phyloP scores from a whole-genome alignment of 495 filamentous ascomycete genomes.

The Platismatia glauca region DNA sequence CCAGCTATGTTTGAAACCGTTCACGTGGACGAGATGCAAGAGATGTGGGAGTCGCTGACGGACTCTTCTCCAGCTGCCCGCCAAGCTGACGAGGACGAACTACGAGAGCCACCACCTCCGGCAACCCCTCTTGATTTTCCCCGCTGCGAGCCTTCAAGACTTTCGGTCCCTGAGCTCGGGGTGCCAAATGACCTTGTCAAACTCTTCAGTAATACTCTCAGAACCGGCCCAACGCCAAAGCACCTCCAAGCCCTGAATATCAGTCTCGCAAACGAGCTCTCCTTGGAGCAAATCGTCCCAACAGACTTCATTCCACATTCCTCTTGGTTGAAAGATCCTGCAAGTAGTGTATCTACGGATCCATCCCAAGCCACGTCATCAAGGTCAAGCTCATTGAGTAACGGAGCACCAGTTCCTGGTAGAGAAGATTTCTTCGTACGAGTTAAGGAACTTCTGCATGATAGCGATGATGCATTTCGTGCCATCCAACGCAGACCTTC shows the following conservation, averaged over 20 bases:
- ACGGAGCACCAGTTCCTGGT: constrained; percentile 40
- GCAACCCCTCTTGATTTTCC: constrained; percentile 46
- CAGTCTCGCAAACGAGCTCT: constrained; percentile 34
- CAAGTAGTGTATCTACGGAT: constrained; percentile 11
- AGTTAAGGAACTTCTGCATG: constrained; percentile 41
- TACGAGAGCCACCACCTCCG: constrained; percentile 34
- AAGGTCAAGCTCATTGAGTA: constrained; percentile 34
- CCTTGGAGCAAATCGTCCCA: constrained; percentile 39
- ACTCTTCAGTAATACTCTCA: constrained; percentile 42
- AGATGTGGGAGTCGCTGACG: constrained; percentile 1
- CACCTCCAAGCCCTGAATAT: constrained; percentile 48
- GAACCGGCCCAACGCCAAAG: constrained; percentile 40
- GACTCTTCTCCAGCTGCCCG: background rate
- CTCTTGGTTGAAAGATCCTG: constrained; percentile 34
- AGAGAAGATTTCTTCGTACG: constrained; percentile 41
- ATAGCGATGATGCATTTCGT: constrained; percentile 51
- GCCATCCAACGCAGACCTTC: constrained; percentile 39
- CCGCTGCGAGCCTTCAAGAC: constrained; percentile 30
- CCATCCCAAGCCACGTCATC: constrained; percentile 9
- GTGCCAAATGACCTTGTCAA: constrained; percentile 30
- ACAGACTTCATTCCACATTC: constrained; percentile 37
- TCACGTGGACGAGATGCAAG: background rate
- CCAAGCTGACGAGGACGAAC: constrained; percentile 1
- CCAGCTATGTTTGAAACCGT: background rate
- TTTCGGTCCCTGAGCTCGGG: constrained; percentile 22